Conservation (phyloP, 768 basidiomycete species). For the Scleroderma citrinum region DNA sequence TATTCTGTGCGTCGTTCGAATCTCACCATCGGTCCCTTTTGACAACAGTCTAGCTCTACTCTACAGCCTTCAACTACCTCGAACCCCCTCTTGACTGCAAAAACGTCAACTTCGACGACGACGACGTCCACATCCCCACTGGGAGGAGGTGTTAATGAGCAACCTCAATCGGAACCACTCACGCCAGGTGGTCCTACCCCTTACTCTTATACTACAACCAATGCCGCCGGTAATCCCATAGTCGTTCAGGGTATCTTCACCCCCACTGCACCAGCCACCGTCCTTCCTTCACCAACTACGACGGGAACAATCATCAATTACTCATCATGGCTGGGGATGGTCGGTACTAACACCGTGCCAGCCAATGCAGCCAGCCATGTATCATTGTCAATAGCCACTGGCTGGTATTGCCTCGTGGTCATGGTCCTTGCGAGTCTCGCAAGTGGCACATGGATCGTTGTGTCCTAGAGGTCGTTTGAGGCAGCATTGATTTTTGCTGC, state of each 20-base stretch:
- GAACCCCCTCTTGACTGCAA: conserved; percentile 11
- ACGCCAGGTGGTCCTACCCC: conserved; percentile 44
- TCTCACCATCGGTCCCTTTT: background rate
- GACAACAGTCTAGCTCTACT: conserved; percentile 2
- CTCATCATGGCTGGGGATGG: conserved; percentile 23
- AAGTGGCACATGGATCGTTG: conserved; percentile 29
- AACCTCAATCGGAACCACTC: conserved; percentile 36
- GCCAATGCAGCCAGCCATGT: conserved; percentile 21
- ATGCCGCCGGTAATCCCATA: conserved; percentile 25
- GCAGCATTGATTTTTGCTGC: conserved; percentile 4
- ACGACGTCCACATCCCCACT: conserved; percentile 15
- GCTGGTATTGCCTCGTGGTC: conserved; percentile 24
- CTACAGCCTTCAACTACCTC: conserved; percentile 12
- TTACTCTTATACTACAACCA: conserved; percentile 44
- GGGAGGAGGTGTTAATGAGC: conserved; percentile 45
- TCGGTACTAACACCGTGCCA: conserved; percentile 26
- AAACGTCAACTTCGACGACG: conserved; percentile 15
- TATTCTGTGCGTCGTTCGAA: conserved; percentile 33
- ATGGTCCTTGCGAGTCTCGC: conserved; percentile 19
- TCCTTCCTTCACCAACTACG: conserved; percentile 20
- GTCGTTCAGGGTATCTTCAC: conserved; percentile 23
- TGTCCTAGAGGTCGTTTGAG: conserved; percentile 9
- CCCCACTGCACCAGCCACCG: conserved; percentile 25
- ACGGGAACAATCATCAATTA: conserved; percentile 25
- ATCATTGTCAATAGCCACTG: conserved; percentile 13